phyloP scores from a whole-genome alignment of 495 filamentous ascomycete species.

The Penicillium waksmanii region DNA sequence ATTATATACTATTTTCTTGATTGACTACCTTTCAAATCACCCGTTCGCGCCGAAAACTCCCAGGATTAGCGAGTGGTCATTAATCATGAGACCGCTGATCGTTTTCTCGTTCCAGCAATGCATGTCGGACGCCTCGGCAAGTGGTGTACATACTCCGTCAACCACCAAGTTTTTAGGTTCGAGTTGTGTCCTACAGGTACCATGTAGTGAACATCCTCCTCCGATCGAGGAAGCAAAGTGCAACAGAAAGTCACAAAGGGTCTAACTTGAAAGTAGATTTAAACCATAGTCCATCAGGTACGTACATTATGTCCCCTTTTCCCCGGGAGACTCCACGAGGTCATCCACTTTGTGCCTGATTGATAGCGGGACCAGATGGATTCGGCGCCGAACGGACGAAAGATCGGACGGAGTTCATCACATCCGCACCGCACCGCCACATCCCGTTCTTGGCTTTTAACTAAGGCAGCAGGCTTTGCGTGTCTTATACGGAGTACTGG shows the following conservation, averaged over 20 bases:
- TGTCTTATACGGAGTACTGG: constrained; percentile 6
- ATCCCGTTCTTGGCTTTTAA: constrained; percentile 4
- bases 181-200: background rate
- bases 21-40: background rate
- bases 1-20: constrained; percentile 10
- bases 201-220: background rate
- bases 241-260: too few species aligned
- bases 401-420: background rate
- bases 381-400: constrained; percentile 9
- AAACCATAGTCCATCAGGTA: too few species aligned
- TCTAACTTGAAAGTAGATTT: too few species aligned
- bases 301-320: too few species aligned
- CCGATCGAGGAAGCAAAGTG: background rate
- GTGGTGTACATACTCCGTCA: too few species aligned
- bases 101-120: constrained; percentile 7
- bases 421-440: constrained; percentile 12
- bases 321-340: too few species aligned
- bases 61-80: background rate
- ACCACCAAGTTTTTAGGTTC: background rate
- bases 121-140: background rate
- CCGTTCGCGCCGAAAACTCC: too few species aligned
- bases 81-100: constrained; percentile 19
- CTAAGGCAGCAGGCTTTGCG: constrained; percentile 14
- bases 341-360: too few species aligned
- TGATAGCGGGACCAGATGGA: background rate